These are phyloP conservation scores for Ophiostoma montium DNA, from an alignment of 2,329 filamentous ascomycete species.

Conservation along the genomic window DNA sequence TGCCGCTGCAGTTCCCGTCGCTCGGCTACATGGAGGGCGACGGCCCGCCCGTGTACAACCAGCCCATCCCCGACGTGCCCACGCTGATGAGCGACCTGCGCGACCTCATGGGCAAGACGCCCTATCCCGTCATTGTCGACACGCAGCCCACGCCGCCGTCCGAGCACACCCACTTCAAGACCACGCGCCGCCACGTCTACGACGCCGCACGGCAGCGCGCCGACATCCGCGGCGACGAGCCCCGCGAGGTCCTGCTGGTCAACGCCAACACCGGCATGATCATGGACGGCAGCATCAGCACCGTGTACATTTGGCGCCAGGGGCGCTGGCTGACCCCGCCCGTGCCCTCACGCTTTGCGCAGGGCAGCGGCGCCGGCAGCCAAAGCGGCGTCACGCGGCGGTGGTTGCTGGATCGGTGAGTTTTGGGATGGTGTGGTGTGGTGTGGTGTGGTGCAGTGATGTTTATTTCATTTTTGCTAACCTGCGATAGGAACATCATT, in stretches of 20 bases:
- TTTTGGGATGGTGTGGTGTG: not conserved
- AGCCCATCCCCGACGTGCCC: not conserved
- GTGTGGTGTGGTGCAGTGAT: not conserved
- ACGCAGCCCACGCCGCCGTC: constrained; percentile 27
- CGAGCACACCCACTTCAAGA: constrained; percentile 76
- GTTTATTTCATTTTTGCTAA: not conserved
- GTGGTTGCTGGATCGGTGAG: constrained; percentile 62
- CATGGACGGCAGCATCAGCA: constrained; percentile 78
- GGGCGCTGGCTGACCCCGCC: constrained; percentile 70
- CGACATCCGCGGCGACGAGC: constrained; percentile 37
- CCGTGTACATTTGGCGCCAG: constrained; percentile 63
- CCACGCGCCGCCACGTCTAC: constrained; percentile 60
- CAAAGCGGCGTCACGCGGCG: constrained; percentile 70
- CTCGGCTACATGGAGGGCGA: constrained; percentile 21
- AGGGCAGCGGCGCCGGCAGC: constrained; percentile 47
- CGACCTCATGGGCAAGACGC: constrained; percentile 14
- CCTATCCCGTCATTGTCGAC: constrained; percentile 33
- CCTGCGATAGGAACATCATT: constrained; percentile 36
- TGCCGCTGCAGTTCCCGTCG: constrained; percentile 39
- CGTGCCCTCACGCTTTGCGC: constrained; percentile 29
- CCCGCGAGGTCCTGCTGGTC: constrained; percentile 62
- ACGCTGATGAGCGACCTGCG: constrained; percentile 10
- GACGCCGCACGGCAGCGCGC: constrained; percentile 51
- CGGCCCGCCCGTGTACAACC: not conserved
- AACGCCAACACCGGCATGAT: constrained; percentile 46